Conservation (phyloP, 768 basidiomycete genomes). For the Nidularia pulvinata region DNA sequence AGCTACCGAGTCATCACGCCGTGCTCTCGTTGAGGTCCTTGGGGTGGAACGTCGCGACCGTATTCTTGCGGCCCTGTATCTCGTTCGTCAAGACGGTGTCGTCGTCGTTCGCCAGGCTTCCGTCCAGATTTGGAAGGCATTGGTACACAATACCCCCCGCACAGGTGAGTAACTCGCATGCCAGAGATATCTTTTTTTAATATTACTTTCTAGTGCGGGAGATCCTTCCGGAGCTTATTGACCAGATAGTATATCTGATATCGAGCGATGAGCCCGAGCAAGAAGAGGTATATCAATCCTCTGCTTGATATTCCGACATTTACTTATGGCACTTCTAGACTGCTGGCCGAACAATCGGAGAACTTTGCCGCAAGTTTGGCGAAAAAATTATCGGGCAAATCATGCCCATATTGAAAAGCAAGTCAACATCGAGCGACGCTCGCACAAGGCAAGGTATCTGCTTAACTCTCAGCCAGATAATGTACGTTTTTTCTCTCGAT, state of each 20-base stretch:
- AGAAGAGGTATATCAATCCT: constrained; percentile 66
- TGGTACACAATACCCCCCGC: constrained; percentile 92
- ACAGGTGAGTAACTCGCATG: constrained; percentile 60
- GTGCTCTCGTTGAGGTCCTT: constrained; percentile 85
- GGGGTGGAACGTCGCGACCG: constrained; percentile 89
- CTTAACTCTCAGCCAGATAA: constrained; percentile 82
- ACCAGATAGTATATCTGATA: constrained; percentile 75
- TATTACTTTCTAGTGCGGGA: constrained; percentile 64
- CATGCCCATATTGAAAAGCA: constrained; percentile 72
- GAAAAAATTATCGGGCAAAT: constrained; percentile 88
- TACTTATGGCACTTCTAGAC: constrained; percentile 64
- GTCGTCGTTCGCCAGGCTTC: constrained; percentile 88
- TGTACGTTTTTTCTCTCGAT: constrained; percentile 47
- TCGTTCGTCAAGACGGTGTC: constrained; percentile 93
- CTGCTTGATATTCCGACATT: constrained; percentile 1
- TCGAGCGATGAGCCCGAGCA: constrained; percentile 84
- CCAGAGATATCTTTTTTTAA: not conserved
- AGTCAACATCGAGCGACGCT: constrained; percentile 60
- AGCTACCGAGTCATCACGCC: constrained; percentile 76
- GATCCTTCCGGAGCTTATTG: constrained; percentile 83
- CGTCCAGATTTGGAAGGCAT: constrained; percentile 97
- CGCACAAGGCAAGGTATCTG: constrained; percentile 85
- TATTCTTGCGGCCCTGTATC: constrained; percentile 87
- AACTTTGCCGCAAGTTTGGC: constrained; percentile 94
- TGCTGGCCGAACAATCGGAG: constrained; percentile 83